Percentiles rank a stretch among this genome's conserved stretches.
phyloP scores from a whole-genome alignment of 176 grass and related monocot species.

The Neostapfia colusana region DNA sequence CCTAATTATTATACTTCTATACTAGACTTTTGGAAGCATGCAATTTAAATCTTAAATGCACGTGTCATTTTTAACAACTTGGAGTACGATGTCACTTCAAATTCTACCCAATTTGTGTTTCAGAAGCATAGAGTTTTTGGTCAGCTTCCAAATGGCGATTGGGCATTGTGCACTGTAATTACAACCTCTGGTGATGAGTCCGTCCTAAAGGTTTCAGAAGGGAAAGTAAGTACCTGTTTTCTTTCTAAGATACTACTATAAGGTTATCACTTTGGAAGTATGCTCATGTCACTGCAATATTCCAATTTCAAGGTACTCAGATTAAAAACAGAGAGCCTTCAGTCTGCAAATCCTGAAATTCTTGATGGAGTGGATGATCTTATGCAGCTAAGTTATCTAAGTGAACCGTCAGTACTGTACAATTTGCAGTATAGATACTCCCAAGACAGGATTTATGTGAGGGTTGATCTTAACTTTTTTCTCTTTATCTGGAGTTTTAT shows the following conservation, averaged over 20 bases:
- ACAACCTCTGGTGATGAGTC: slow-evolving; percentile 74
- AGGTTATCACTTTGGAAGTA: neutral
- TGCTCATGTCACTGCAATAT: slow-evolving; percentile 8
- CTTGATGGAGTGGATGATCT: slow-evolving; percentile 95
- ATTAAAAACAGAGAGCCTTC: slow-evolving; percentile 73
- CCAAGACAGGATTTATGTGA: slow-evolving; percentile 90
- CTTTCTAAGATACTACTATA: slow-evolving; percentile 19
- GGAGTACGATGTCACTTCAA: slow-evolving; percentile 25
- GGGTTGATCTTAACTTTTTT: slow-evolving; percentile 32
- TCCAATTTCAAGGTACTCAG: slow-evolving; percentile 66
- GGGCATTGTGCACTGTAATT: slow-evolving; percentile 79
- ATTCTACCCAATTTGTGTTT: slow-evolving; percentile 37
- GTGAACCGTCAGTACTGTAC: slow-evolving; percentile 91
- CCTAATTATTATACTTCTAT: too few species aligned
- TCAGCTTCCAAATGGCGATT: slow-evolving; percentile 71
- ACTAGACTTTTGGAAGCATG: too few species aligned
- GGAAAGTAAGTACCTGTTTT: slow-evolving; percentile 62
- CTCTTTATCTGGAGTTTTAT: slow-evolving; percentile 30
- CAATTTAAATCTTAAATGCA: neutral
- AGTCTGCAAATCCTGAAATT: slow-evolving; percentile 97
- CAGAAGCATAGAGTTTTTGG: slow-evolving; percentile 91
- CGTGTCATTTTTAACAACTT: slow-evolving; percentile 13
- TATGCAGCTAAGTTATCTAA: slow-evolving; percentile 98
- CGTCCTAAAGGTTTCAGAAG: slow-evolving; percentile 65
- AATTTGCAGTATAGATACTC: slow-evolving; percentile 95